A percentile compares a stretch with the other conserved stretches of the same genome.
Conservation (phyloP, 2,329 filamentous ascomycete genomes). For the Berkeleyomyces rouxiae region DNA sequence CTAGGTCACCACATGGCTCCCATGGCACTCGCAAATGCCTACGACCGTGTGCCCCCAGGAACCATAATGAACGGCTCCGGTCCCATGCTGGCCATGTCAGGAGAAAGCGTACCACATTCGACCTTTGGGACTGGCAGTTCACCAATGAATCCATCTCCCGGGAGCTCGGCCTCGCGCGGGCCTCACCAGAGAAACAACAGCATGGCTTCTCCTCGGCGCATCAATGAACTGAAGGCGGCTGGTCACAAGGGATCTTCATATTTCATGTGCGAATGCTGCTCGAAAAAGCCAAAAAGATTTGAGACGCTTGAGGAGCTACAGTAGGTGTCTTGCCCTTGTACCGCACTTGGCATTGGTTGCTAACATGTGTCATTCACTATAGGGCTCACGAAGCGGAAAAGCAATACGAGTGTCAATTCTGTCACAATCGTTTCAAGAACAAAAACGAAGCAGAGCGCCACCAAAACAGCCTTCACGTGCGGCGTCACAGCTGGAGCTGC, state of each 20-base stretch:
- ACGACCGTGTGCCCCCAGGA: slow-evolving; percentile 30
- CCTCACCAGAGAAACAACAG: slow-evolving; percentile 32
- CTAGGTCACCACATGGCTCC: slow-evolving; percentile 29
- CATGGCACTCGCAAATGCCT: slow-evolving; percentile 26
- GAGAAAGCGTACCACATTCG: slow-evolving; percentile 33
- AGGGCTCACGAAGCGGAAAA: slow-evolving; percentile 88
- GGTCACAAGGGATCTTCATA: slow-evolving; percentile 36
- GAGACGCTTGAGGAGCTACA: slow-evolving; percentile 67
- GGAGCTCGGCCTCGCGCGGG: slow-evolving; percentile 27
- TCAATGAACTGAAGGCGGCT: slow-evolving; percentile 32
- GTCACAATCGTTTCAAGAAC: slow-evolving; percentile 93
- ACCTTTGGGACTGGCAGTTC: slow-evolving; percentile 21
- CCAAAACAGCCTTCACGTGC: slow-evolving; percentile 84
- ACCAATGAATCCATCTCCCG: slow-evolving; percentile 33
- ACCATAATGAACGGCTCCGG: slow-evolving; percentile 26
- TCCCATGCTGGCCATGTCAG: slow-evolving; percentile 31
- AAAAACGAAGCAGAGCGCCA: slow-evolving; percentile 96
- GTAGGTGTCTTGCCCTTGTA: slow-evolving; percentile 34
- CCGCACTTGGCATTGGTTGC: neutral
- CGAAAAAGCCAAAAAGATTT: slow-evolving; percentile 94
- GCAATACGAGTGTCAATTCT: slow-evolving; percentile 86
- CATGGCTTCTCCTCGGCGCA: slow-evolving; percentile 33
- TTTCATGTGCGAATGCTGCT: slow-evolving; percentile 79
- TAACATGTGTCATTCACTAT: slow-evolving; percentile 16
- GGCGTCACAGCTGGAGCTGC: slow-evolving; percentile 93